Conservation (phyloP, 768 basidiomycete genomes). For the Phylloporus scabripes region DNA sequence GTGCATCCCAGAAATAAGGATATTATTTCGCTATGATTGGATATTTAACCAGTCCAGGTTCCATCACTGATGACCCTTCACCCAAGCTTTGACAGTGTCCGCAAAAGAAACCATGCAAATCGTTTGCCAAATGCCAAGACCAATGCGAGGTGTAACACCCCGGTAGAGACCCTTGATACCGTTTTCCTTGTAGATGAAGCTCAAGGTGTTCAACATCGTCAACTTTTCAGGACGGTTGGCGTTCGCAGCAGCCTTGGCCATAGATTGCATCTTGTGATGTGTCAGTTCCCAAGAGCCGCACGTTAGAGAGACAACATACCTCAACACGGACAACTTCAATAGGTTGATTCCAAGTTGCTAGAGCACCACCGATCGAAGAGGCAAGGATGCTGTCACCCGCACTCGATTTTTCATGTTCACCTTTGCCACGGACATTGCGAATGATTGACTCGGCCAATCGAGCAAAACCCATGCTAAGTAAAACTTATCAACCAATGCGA, state of each 20-base stretch:
- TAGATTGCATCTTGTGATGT: constrained; percentile 87
- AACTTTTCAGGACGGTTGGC: constrained; percentile 85
- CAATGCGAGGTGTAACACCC: constrained; percentile 95
- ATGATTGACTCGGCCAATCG: constrained; percentile 84
- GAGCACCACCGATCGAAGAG: constrained; percentile 86
- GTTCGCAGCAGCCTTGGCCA: constrained; percentile 72
- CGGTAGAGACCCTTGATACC: constrained; percentile 96
- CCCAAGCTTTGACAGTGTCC: constrained; percentile 89
- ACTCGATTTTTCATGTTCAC: constrained; percentile 66
- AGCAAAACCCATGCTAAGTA: constrained; percentile 86
- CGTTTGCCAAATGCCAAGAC: constrained; percentile 94
- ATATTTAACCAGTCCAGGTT: constrained; percentile 2
- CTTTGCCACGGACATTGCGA: constrained; percentile 70
- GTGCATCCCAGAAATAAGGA: constrained; percentile 12
- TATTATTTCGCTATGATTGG: constrained; percentile 22
- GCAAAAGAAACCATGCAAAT: constrained; percentile 99
- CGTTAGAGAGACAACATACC: constrained; percentile 36
- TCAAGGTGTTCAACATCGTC: constrained; percentile 85
- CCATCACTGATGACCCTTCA: constrained; percentile 39
- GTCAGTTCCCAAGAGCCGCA: constrained; percentile 1
- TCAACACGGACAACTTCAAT: constrained; percentile 97
- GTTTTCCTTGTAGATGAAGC: constrained; percentile 95
- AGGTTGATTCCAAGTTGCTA: constrained; percentile 99
- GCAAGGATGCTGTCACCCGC: constrained; percentile 84
- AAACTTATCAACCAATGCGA: constrained; percentile 3